phyloP scores from a whole-genome alignment of 2,329 filamentous ascomycete species.

The Colletotrichum acutatum region DNA sequence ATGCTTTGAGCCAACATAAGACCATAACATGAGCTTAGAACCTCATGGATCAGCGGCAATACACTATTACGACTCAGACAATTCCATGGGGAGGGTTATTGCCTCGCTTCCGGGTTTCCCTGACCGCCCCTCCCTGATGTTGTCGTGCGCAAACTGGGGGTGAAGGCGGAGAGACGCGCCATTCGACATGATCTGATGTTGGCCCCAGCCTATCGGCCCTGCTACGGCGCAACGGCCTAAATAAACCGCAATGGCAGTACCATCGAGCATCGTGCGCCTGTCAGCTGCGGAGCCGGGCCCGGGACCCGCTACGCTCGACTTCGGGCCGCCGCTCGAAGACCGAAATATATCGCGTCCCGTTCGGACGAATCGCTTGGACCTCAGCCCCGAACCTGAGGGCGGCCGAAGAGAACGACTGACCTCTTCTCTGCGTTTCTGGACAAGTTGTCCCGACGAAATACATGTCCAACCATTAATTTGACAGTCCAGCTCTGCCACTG shows the following conservation, averaged over 20 bases:
- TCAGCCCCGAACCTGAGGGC: background rate
- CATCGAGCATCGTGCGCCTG: background rate
- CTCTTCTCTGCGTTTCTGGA: background rate
- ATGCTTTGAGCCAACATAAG: background rate
- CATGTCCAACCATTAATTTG: background rate
- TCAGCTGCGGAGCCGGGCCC: background rate
- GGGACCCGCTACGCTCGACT: background rate
- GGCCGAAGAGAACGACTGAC: background rate
- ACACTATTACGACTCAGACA: background rate
- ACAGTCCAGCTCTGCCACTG: background rate
- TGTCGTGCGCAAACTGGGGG: background rate
- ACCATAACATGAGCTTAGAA: background rate
- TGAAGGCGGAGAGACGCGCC: background rate
- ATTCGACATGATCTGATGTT: slow-evolving; percentile 19
- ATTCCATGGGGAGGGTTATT: background rate
- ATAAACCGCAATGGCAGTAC: background rate
- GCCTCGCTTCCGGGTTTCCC: background rate
- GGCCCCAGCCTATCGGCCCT: slow-evolving; percentile 14
- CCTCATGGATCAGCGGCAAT: background rate
- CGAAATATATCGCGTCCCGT: background rate
- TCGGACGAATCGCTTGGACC: background rate
- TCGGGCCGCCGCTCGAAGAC: background rate
- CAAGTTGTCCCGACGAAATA: background rate
- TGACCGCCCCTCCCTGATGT: background rate
- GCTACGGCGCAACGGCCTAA: slow-evolving; percentile 12